Evolutionary conservation across 805 yeast genomes (phyloP), one percentile per base, ranked within the genome.

Genomic region (Saccharomyces kudriavzevii): DNA sequence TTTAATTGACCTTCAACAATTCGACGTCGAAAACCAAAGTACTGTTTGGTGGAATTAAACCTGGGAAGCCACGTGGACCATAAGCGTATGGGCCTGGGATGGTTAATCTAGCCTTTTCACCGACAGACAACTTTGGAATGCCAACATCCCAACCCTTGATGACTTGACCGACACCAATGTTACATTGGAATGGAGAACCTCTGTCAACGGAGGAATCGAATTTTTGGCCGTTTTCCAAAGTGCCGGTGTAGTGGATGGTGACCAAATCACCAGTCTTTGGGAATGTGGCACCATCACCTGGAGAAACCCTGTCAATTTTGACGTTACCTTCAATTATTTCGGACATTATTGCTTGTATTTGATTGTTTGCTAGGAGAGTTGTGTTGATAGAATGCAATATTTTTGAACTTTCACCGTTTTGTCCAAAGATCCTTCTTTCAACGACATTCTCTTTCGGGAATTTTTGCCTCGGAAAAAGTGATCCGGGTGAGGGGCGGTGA

Each of bases 141-240:
- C 91, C 96, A 67, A 83, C 87, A 68, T 91, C 97, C 97, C 97
- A 92, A 61, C 97, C 98, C 69, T 83, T 83, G 76, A 92, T 92
- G 62, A 92, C 97, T 76, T 87, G 96, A 60, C 97, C 97, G 61
- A 88, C 96, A 72, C 98, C 97, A 69, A 92, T 89, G 74, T 77
- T 75, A 72, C 96, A 87, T 73, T 89, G 92, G 84, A 92, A 92
- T 61, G 98, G 97, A 73, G 86, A 83, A 68, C 94, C 94, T 76
- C 97, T 85, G 79, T 89, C 96, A 64, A 90, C 81, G 53, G 97
- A 90, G 52, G 97, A 89, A 74, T 92, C 98, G 70, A 92, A 92
- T 76, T 89, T 89, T 78, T 88, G 89, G 66, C 98, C 98, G 73
- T 88, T 87, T 74, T 89, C 96, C 69, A 92, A 80, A 54, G 96